A percentile compares a stretch with the other conserved stretches of the same genome.
Conservation (phyloP, 2,329 filamentous ascomycete genomes). For the Calonectria leucothoes region DNA sequence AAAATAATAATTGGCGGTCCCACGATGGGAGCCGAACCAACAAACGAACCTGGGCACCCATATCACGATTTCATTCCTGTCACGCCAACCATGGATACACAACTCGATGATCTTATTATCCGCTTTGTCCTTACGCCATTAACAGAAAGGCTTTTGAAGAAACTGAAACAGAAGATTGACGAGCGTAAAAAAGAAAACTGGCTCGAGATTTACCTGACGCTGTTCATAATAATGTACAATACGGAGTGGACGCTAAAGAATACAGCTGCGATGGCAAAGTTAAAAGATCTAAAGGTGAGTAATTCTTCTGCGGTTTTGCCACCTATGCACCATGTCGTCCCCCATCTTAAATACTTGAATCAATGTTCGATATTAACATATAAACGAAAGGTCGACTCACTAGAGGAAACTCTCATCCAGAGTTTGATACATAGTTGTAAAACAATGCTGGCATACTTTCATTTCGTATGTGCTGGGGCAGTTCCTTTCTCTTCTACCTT, state of each 20-base stretch:
- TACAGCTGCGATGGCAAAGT: background rate
- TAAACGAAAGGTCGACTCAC: background rate
- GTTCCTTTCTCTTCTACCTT: background rate
- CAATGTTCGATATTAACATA: background rate
- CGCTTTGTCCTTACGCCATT: background rate
- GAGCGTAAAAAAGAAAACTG: background rate
- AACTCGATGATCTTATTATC: background rate
- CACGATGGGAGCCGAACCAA: background rate
- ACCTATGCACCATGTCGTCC: too few species aligned
- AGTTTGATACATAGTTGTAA: background rate
- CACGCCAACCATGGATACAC: background rate
- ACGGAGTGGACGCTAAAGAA: background rate
- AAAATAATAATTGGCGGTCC: background rate
- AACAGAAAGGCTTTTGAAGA: background rate
- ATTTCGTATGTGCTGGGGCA: background rate
- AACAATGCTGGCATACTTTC: background rate
- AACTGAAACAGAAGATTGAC: background rate
- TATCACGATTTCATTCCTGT: background rate
- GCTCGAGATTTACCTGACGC: background rate
- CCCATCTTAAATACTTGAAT: too few species aligned
- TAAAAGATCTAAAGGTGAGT: background rate
- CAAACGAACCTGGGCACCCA: background rate
- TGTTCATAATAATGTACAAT: background rate
- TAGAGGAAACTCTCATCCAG: background rate
- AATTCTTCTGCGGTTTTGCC: too few species aligned